Conservation (phyloP, 345 rosid species). For the Alliaria petiolata region DNA sequence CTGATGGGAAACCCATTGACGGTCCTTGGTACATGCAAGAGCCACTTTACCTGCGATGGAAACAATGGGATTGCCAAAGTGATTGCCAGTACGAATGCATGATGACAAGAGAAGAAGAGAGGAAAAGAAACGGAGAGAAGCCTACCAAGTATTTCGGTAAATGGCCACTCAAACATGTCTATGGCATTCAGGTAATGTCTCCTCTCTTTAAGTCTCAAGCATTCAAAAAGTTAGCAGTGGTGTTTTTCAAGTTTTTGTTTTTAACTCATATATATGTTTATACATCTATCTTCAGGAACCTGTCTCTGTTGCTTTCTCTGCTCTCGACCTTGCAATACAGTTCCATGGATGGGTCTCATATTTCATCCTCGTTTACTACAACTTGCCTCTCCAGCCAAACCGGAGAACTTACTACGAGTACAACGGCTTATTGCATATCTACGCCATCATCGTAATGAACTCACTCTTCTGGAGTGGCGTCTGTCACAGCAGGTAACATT, state of each 20-base stretch:
- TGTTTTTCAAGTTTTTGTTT: background rate
- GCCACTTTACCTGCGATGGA: constrained; percentile 80
- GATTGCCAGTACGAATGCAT: constrained; percentile 77
- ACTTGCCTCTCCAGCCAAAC: constrained; percentile 60
- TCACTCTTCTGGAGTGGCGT: constrained; percentile 87
- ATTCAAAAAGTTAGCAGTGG: background rate
- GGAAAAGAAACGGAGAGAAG: constrained; percentile 50
- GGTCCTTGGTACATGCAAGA: constrained; percentile 90
- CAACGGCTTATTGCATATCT: constrained; percentile 68
- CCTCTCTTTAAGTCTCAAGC: background rate
- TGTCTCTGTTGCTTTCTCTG: constrained; percentile 76
- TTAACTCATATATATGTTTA: too few relatives aligned
- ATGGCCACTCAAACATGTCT: constrained; percentile 82
- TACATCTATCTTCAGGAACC: constrained; percentile 58
- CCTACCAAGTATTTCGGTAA: constrained; percentile 87
- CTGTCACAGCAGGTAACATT: constrained; percentile 71
- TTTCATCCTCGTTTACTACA: constrained; percentile 75
- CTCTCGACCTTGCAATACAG: constrained; percentile 73
- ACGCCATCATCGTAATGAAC: constrained; percentile 74
- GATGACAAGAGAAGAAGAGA: constrained; percentile 81
- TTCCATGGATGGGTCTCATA: constrained; percentile 93
- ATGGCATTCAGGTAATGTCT: constrained; percentile 80
- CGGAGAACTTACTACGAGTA: constrained; percentile 71
- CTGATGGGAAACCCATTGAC: constrained; percentile 77
- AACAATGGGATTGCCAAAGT: constrained; percentile 83